These are phyloP conservation scores for Stentor roeselii DNA, from an alignment of 73 alveolate species.

Conservation along the genomic window DNA sequence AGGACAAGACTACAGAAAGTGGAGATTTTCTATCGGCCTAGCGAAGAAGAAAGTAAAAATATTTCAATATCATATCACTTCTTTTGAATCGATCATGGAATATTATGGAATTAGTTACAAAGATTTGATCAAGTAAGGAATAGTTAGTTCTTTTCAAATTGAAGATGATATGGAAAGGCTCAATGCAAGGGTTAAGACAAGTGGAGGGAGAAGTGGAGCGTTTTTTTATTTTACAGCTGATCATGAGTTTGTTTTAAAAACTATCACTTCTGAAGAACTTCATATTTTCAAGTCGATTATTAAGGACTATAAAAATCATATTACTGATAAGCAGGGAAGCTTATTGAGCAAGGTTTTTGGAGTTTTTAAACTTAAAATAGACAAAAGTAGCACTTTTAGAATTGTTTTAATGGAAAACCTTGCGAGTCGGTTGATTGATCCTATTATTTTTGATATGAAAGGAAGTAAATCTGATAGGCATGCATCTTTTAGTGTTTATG, in stretches of 20 bases:
- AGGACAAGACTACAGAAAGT: neutral
- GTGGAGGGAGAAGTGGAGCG: constrained; percentile 19
- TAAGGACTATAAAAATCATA: neutral
- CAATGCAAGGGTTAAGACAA: neutral
- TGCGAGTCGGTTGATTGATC: neutral
- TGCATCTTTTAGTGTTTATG: neutral
- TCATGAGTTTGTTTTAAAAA: neutral
- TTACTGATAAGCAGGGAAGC: neutral
- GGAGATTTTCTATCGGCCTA: neutral
- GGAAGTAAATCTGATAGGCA: constrained; percentile 21
- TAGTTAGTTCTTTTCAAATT: too few species aligned
- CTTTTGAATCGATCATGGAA: neutral
- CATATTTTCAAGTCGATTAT: neutral
- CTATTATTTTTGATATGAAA: constrained; percentile 2
- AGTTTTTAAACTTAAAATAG: neutral
- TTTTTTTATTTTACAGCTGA: constrained; percentile 24
- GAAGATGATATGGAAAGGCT: neutral
- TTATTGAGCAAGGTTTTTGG: neutral
- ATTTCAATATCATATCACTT: neutral
- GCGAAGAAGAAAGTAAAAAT: neutral
- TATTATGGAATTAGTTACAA: neutral
- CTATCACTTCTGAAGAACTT: neutral
- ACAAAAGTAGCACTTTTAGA: neutral
- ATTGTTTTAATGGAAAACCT: neutral
- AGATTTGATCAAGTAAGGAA: neutral